Conservation (phyloP, 176 grass and related monocot genomes). For the Panicum miliaceum region DNA sequence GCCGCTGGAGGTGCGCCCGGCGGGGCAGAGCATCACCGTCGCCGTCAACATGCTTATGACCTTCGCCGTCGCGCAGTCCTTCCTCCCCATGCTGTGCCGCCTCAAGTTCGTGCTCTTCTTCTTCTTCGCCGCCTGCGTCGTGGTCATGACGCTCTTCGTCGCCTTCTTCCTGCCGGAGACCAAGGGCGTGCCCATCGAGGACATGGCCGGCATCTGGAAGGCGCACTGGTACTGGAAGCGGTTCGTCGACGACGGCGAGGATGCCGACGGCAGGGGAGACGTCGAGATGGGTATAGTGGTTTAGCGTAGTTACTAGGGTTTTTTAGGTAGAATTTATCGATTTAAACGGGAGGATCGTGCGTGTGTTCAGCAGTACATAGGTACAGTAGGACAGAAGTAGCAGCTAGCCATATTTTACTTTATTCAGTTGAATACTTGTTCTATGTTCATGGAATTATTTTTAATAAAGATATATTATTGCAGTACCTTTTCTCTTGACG, state of each 20-base stretch:
- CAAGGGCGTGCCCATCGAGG: slow-evolving; percentile 66
- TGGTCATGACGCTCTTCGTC: slow-evolving; percentile 61
- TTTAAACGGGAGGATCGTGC: too few species aligned
- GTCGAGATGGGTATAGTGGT: too few species aligned
- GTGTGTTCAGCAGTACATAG: too few species aligned
- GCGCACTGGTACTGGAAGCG: slow-evolving; percentile 66
- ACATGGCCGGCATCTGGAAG: slow-evolving; percentile 65
- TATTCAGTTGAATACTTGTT: too few species aligned
- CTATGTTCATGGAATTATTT: too few species aligned
- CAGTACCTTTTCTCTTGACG: too few species aligned
- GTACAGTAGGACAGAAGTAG: too few species aligned
- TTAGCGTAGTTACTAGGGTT: too few species aligned
- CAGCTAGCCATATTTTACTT: too few species aligned
- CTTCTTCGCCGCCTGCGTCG: slow-evolving; percentile 65
- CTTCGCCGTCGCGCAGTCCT: slow-evolving; percentile 60
- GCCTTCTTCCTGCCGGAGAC: slow-evolving; percentile 64
- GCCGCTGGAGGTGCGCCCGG: slow-evolving; percentile 70
- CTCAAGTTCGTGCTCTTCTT: slow-evolving; percentile 75
- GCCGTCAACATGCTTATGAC: slow-evolving; percentile 81
- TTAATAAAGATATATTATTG: too few species aligned
- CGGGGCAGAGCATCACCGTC: slow-evolving; percentile 76
- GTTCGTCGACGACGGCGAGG: slow-evolving; percentile 37
- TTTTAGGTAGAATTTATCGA: too few species aligned
- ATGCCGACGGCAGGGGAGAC: too few species aligned
- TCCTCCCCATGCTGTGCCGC: slow-evolving; percentile 64